Evolutionary conservation across 345 rosid genomes (phyloP).

Genomic region (Moricandia arvensis): DNA sequence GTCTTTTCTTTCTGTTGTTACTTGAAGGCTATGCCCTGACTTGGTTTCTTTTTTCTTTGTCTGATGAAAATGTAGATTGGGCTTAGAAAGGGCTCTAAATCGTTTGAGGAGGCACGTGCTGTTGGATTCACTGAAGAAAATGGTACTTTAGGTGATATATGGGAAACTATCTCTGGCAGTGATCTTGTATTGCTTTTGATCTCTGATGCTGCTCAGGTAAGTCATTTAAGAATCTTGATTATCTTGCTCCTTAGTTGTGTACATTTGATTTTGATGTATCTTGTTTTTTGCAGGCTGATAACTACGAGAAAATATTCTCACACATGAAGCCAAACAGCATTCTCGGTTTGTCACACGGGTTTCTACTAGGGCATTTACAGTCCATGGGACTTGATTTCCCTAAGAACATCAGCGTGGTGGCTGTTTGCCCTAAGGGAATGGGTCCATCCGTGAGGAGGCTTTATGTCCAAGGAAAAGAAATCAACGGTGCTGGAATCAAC

Average conservation of each 20-base stretch:
- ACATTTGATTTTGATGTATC: not conserved
- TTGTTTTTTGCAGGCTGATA: constrained; percentile 65
- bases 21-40: constrained; percentile 13
- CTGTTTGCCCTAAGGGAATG: constrained; percentile 89
- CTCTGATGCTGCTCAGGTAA: constrained; percentile 94
- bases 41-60: not conserved
- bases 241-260: not conserved
- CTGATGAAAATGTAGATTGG: constrained; percentile 51
- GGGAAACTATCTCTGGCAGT: constrained; percentile 84
- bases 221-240: constrained; percentile 1
- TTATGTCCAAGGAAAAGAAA: constrained; percentile 84
- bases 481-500: constrained; percentile 94
- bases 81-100: constrained; percentile 84
- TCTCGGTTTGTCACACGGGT: constrained; percentile 93
- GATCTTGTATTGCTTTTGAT: constrained; percentile 86
- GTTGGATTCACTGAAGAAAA: constrained; percentile 83
- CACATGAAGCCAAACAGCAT: constrained; percentile 95
- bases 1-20: not conserved
- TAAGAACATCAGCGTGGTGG: constrained; percentile 73
- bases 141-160: constrained; percentile 87
- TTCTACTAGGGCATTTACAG: constrained; percentile 84
- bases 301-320: constrained; percentile 73
- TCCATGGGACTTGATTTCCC: constrained; percentile 79
- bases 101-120: constrained; percentile 87
- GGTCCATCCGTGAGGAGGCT: constrained; percentile 92